A percentile compares a stretch with the other conserved stretches of the same genome.
phyloP scores from a whole-genome alignment of 2,329 filamentous ascomycete species.

The Hirsutella thompsonii region DNA sequence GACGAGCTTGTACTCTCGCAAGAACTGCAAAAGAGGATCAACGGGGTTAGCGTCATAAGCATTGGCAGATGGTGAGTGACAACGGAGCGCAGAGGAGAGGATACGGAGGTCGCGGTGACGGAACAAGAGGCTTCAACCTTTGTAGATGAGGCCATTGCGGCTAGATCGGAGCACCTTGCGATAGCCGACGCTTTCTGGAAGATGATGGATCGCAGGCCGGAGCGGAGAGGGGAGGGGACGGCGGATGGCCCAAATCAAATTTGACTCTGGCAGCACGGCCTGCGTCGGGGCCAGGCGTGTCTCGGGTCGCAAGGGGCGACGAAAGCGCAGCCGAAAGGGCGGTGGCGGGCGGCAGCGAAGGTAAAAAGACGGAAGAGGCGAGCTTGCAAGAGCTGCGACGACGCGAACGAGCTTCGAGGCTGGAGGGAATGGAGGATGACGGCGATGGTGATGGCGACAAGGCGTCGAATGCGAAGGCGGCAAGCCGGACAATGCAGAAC shows the following conservation, averaged over 20 bases:
- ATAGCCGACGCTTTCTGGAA: not conserved
- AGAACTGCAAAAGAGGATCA: slow-evolving; percentile 41
- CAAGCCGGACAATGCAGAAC: slow-evolving; percentile 2
- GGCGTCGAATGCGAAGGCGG: slow-evolving; percentile 2
- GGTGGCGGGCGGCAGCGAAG: not conserved
- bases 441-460: not conserved
- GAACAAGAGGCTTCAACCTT: slow-evolving; percentile 14
- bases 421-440: not conserved
- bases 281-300: not conserved
- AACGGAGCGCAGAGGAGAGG: not conserved
- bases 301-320: slow-evolving; percentile 2
- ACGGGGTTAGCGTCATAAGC: not conserved
- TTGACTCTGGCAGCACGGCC: slow-evolving; percentile 8
- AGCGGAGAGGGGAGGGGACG: not conserved
- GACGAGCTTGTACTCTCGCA: slow-evolving; percentile 90
- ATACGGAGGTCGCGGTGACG: not conserved
- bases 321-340: not conserved
- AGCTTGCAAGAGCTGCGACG: not conserved
- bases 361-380: not conserved
- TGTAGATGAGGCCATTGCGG: slow-evolving; percentile 21
- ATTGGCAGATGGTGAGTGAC: not conserved
- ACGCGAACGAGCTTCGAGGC: not conserved
- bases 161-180: not conserved
- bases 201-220: slow-evolving; percentile 3
- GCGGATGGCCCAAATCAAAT: slow-evolving; percentile 3